Evolutionary conservation across 495 filamentous ascomycete genomes (phyloP).

Genomic region (Tuber umbilicatum): DNA sequence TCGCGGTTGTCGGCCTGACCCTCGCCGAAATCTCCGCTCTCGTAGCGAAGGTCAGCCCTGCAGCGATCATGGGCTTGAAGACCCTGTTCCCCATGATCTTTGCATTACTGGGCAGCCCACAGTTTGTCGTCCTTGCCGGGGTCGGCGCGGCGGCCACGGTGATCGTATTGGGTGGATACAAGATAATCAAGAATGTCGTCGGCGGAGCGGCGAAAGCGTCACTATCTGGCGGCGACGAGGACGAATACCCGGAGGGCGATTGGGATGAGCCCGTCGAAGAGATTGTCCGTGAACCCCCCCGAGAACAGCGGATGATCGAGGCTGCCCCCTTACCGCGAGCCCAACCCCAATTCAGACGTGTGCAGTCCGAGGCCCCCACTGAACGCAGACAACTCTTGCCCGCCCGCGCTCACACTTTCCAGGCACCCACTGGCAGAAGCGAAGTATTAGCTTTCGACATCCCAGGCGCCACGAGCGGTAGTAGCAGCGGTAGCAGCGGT

Average conservation of each 20-base stretch:
- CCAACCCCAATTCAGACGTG: neutral
- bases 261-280: slow-evolving; percentile 22
- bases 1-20: slow-evolving; percentile 87
- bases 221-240: slow-evolving; percentile 46
- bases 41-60: slow-evolving; percentile 74
- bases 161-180: slow-evolving; percentile 90
- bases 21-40: slow-evolving; percentile 84
- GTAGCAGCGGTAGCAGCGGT: neutral
- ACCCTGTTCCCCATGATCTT: slow-evolving; percentile 74
- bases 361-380: neutral
- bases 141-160: slow-evolving; percentile 84
- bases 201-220: slow-evolving; percentile 37
- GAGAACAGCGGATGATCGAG: neutral
- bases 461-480: neutral
- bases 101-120: slow-evolving; percentile 76
- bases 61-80: slow-evolving; percentile 67
- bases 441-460: neutral
- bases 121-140: slow-evolving; percentile 88
- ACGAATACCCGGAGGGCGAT: slow-evolving; percentile 51
- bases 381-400: neutral
- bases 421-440: neutral
- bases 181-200: slow-evolving; percentile 83
- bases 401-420: neutral
- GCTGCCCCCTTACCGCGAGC: neutral
- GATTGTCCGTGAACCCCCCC: neutral